phyloP scores from a whole-genome alignment of 768 basidiomycete genomes.

The Lentinus tigrinus region DNA sequence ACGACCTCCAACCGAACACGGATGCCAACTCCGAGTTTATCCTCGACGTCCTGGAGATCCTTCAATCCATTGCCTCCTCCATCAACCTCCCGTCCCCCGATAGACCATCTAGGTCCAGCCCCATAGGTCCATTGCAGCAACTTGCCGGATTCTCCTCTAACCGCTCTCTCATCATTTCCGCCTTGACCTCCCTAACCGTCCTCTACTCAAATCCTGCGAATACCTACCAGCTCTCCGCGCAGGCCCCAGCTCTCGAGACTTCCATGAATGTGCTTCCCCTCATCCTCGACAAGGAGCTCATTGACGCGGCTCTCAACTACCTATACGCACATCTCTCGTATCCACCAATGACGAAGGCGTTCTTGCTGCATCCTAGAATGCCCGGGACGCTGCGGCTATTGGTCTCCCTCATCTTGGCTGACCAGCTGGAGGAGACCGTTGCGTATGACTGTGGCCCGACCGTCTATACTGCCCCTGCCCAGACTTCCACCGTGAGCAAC shows the following conservation, averaged over 20 bases:
- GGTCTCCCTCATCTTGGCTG: slow-evolving; percentile 62
- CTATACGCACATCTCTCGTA: slow-evolving; percentile 75
- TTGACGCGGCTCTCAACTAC: slow-evolving; percentile 73
- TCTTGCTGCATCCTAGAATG: slow-evolving; percentile 71
- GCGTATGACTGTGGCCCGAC: slow-evolving; percentile 60
- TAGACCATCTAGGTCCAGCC: slow-evolving; percentile 38
- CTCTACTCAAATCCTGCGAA: slow-evolving; percentile 66
- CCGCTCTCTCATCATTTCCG: slow-evolving; percentile 70
- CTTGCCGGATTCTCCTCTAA: slow-evolving; percentile 62
- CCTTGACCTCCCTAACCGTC: slow-evolving; percentile 57
- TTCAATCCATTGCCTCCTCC: slow-evolving; percentile 57
- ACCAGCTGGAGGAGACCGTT: slow-evolving; percentile 71
- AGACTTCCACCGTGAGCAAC: slow-evolving; percentile 43
- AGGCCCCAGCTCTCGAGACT: slow-evolving; percentile 60
- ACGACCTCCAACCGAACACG: slow-evolving; percentile 54
- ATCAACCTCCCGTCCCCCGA: slow-evolving; percentile 38
- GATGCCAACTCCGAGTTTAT: slow-evolving; percentile 75
- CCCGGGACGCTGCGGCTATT: slow-evolving; percentile 67
- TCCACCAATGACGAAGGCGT: slow-evolving; percentile 72
- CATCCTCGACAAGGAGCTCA: slow-evolving; percentile 63
- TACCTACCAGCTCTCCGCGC: slow-evolving; percentile 46
- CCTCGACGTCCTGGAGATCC: slow-evolving; percentile 67
- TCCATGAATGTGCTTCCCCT: slow-evolving; percentile 74
- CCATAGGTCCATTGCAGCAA: slow-evolving; percentile 54
- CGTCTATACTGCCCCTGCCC: slow-evolving; percentile 56